Conservation (phyloP, 176 grass and related monocot genomes). For the bread wheat (Triticum aestivum) region DNA sequence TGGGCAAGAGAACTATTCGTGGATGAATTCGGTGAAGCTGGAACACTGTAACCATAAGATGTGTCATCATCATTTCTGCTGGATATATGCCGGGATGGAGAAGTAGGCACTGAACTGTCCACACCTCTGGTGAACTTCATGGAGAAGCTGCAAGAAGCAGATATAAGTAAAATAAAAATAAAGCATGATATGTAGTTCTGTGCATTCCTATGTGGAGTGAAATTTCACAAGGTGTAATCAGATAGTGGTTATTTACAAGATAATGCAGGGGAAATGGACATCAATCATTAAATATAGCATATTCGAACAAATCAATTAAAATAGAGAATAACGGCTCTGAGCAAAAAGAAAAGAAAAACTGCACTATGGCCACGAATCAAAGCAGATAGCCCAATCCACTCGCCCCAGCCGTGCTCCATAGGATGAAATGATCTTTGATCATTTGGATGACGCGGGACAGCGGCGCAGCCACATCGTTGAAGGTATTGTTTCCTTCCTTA, state of each 20-base stretch:
- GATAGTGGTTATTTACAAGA: background rate
- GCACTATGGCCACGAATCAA: background rate
- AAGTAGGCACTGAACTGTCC: constrained; percentile 41
- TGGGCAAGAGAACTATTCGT: constrained; percentile 29
- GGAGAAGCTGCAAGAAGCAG: constrained; percentile 63
- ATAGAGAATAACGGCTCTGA: background rate
- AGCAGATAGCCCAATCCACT: background rate
- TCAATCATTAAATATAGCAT: background rate
- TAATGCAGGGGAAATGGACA: background rate
- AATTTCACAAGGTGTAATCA: too few relatives aligned
- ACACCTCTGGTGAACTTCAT: constrained; percentile 48
- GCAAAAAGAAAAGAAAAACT: background rate
- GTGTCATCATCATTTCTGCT: constrained; percentile 51
- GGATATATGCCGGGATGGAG: constrained; percentile 30
- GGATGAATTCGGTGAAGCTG: constrained; percentile 60
- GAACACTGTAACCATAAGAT: constrained; percentile 54
- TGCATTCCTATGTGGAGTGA: background rate
- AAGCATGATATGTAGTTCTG: background rate
- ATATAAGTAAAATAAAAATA: constrained; percentile 10
- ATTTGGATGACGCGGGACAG: background rate
- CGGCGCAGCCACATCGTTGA: background rate
- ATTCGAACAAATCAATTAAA: background rate
- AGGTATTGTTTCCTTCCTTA: background rate
- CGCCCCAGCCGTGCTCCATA: background rate
- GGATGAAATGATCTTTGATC: background rate